Evolutionary conservation across 345 rosid genomes (phyloP).

Genomic region (Eucalyptus fibrosa): DNA sequence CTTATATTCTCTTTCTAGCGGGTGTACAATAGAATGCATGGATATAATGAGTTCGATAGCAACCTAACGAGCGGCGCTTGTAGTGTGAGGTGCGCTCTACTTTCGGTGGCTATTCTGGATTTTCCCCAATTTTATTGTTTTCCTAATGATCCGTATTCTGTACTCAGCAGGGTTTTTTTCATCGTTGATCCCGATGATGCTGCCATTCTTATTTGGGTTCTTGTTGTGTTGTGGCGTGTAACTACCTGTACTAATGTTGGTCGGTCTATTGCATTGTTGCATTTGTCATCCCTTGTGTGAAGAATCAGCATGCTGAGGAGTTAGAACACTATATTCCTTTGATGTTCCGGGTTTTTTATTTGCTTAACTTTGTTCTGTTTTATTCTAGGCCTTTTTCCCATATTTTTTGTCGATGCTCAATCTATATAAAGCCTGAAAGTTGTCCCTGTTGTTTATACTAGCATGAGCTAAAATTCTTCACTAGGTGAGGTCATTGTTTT

Average conservation of each 20-base stretch:
- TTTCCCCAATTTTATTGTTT: background rate
- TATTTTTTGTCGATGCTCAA: background rate
- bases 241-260: background rate
- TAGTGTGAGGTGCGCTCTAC: background rate
- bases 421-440: background rate
- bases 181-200: background rate
- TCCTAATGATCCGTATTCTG: background rate
- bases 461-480: background rate
- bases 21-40: background rate
- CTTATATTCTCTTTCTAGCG: background rate
- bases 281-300: background rate
- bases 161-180: background rate
- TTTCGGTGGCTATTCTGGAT: background rate
- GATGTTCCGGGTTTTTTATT: background rate
- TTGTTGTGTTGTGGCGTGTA: background rate
- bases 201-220: background rate
- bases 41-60: background rate
- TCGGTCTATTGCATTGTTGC: background rate
- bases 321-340: background rate
- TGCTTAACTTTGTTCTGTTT: background rate
- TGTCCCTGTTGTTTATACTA: background rate
- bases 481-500: background rate
- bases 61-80: background rate
- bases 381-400: background rate
- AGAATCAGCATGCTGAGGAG: background rate